A percentile compares a stretch with the other conserved stretches of the same genome.
phyloP scores from a whole-genome alignment of 768 basidiomycete genomes.

The Inosperma sp. region DNA sequence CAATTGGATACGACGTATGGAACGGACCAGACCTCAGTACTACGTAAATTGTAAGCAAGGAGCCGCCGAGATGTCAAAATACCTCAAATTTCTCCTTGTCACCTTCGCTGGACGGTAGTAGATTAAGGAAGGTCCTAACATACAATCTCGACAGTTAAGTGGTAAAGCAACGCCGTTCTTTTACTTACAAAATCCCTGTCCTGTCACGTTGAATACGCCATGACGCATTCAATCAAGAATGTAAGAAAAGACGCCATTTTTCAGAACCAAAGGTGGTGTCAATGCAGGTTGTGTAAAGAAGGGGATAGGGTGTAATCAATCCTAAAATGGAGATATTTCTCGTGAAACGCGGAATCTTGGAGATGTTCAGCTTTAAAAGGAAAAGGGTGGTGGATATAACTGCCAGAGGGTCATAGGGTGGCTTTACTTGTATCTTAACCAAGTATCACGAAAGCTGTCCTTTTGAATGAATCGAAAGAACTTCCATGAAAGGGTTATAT shows the following conservation, averaged over 20 bases:
- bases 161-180: neutral
- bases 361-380: too few species aligned
- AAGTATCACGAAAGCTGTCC: too few species aligned
- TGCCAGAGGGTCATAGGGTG: too few species aligned
- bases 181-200: slow-evolving; percentile 74
- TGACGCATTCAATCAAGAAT: neutral
- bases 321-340: too few species aligned
- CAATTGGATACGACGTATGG: slow-evolving; percentile 84
- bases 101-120: slow-evolving; percentile 81
- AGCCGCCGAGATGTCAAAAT: neutral
- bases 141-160: slow-evolving; percentile 23
- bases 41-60: slow-evolving; percentile 16
- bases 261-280: slow-evolving; percentile 71
- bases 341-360: too few species aligned
- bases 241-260: slow-evolving; percentile 40
- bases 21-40: slow-evolving; percentile 86
- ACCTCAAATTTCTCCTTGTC: slow-evolving; percentile 87
- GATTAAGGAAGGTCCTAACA: slow-evolving; percentile 87
- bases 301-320: too few species aligned
- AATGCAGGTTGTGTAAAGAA: too few species aligned
- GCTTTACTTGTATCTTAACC: too few species aligned
- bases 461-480: too few species aligned
- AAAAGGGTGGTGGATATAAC: too few species aligned
- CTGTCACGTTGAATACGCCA: slow-evolving; percentile 83
- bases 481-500: too few species aligned